Percentiles rank a stretch among this genome's conserved stretches.
These are phyloP conservation scores for Colletotrichum liaoningense DNA, from an alignment of 2,329 filamentous ascomycete species.

Conservation along the genomic window DNA sequence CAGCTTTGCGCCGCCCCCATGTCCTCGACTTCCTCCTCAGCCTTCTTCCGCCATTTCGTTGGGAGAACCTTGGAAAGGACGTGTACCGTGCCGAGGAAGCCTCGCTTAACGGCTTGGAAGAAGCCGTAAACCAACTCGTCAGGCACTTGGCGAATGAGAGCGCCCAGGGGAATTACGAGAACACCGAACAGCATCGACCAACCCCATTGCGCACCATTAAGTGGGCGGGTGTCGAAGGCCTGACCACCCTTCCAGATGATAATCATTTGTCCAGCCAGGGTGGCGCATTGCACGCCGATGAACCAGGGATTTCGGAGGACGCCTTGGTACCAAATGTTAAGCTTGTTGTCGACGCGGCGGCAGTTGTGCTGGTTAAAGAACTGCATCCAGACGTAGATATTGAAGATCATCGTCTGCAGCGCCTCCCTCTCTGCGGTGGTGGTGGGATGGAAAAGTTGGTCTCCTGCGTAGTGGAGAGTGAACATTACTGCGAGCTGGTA, in stretches of 20 bases:
- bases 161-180: constrained; percentile 72
- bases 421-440: constrained; percentile 41
- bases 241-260: constrained; percentile 78
- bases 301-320: constrained; percentile 83
- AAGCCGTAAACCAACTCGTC: constrained; percentile 52
- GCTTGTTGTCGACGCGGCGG: constrained; percentile 82
- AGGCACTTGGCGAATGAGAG: constrained; percentile 54
- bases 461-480: constrained; percentile 69
- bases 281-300: constrained; percentile 73
- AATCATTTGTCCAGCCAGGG: constrained; percentile 76
- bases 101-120: constrained; percentile 41
- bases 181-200: constrained; percentile 76
- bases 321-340: constrained; percentile 83
- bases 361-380: constrained; percentile 90
- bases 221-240: constrained; percentile 71
- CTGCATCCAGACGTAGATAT: constrained; percentile 91
- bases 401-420: constrained; percentile 80
- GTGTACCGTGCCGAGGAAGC: constrained; percentile 42
- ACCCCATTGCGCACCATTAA: constrained; percentile 76
- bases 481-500: constrained; percentile 76
- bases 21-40: constrained; percentile 27
- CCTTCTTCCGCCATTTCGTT: constrained; percentile 34
- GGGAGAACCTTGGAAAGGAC: constrained; percentile 35
- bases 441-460: constrained; percentile 55
- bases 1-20: constrained; percentile 37